Evolutionary conservation across 2,329 filamentous ascomycete genomes (phyloP), one percentile per base, ranked within the genome.

Genomic region (Ceratocystis albifundus): DNA sequence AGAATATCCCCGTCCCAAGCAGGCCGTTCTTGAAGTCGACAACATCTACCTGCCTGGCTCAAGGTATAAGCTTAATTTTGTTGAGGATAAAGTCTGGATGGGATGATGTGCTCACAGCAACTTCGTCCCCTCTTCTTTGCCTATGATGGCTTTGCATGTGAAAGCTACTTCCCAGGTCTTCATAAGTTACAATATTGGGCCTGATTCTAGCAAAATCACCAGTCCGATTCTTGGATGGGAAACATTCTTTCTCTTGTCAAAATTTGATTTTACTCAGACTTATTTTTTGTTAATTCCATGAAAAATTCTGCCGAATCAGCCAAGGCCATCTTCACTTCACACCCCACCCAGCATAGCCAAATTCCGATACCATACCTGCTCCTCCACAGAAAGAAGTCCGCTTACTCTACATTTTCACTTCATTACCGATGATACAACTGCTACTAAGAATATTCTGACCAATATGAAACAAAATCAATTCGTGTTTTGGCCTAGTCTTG

Each of bases 31-130:
- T 53, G 48, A 25, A 53, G 7, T 25, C 8, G 48, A 25, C 48
- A 53, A 10, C 15, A 12, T 0, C 10, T 53, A 8, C 22, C 22
- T 15, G 17, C 22, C 4, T 25, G 17, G 48, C 4, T 25, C 48
- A 53, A 28, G 5, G 48, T 53, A 53, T 36, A 59, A 59, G 55
- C 28, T 59, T 59, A 59, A 59, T n/a, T 59, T 59, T 36, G 55
- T 59, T 59, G 55, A 59, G 55, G 55, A 8, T 28, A 32, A 30
- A 59, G 28, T 17, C 28, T 59, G 28, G 10, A 12, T 41, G 36
- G 28, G 10, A 12, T 41, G 36, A 41, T 41, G 10, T 12, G 8
- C 48, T n/a, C 55, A 59, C 55, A 59, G 36, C 55, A 59, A 36
- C 28, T 36, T 22, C n/a, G n/a, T n/a, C 28, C 4, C 48, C 25